Conservation (phyloP, 2,329 filamentous ascomycete genomes). For the Helotiales sp. region DNA sequence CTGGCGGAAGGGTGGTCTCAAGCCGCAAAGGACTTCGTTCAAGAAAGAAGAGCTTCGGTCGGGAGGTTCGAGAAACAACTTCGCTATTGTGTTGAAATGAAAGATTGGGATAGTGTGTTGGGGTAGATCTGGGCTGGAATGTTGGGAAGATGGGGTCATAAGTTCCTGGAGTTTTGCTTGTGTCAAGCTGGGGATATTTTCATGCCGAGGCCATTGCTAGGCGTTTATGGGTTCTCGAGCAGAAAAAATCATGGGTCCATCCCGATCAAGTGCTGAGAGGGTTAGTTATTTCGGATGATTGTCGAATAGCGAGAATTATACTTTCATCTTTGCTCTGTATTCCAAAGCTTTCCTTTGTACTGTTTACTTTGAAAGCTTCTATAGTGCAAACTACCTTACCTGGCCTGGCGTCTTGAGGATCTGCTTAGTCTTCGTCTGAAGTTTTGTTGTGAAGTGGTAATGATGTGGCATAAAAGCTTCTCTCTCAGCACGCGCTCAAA, state of each 20-base stretch:
- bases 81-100: conserved; percentile 72
- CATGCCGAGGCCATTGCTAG: background rate
- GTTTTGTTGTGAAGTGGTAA: background rate
- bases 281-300: background rate
- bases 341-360: no score
- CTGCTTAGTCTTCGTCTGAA: background rate
- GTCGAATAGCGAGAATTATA: background rate
- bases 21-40: conserved; percentile 49
- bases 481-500: no score
- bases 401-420: background rate
- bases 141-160: background rate
- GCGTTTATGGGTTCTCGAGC: no score
- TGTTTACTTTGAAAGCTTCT: no score
- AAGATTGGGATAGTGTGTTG: background rate
- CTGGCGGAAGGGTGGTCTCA: conserved; percentile 59
- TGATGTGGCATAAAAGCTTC: background rate
- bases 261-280: conserved; percentile 40
- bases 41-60: conserved; percentile 79
- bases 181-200: background rate
- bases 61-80: conserved; percentile 84
- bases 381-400: no score
- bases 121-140: background rate
- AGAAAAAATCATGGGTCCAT: background rate
- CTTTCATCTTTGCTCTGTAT: no score
- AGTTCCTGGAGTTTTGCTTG: background rate